Evolutionary conservation across 2,329 filamentous ascomycete genomes (phyloP).

Genomic region (Apiospora kogelbergensis): DNA sequence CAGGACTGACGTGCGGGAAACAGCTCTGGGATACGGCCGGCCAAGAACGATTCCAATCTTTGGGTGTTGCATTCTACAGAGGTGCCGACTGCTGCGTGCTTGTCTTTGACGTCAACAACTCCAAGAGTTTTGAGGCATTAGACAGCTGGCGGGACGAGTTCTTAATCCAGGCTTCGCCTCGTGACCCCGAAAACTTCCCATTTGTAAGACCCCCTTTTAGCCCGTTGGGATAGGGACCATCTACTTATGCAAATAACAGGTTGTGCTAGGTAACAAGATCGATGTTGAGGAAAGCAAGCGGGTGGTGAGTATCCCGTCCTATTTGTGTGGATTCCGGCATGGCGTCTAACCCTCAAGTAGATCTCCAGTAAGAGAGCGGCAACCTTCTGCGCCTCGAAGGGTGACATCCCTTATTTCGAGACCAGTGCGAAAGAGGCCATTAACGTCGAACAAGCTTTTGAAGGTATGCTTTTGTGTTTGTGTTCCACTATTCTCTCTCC

Average conservation of each 20-base stretch:
- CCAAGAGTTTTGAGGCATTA: slow-evolving; percentile 97
- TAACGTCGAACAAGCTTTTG: slow-evolving; percentile 85
- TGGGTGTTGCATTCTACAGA: slow-evolving; percentile 96
- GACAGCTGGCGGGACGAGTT: slow-evolving; percentile 99
- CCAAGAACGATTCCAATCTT: slow-evolving; percentile 94
- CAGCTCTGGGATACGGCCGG: slow-evolving; percentile 98
- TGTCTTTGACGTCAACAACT: slow-evolving; percentile 98
- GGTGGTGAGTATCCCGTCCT: slow-evolving; percentile 57
- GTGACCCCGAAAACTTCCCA: slow-evolving; percentile 95
- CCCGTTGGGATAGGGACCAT: not conserved
- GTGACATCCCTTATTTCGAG: slow-evolving; percentile 97
- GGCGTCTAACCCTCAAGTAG: slow-evolving; percentile 40
- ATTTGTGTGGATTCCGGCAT: not conserved
- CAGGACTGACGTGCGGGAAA: slow-evolving; percentile 17
- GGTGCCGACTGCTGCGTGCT: slow-evolving; percentile 97
- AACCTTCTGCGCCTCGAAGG: slow-evolving; percentile 97
- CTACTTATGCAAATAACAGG: slow-evolving; percentile 45
- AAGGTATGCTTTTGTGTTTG: slow-evolving; percentile 52
- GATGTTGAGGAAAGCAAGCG: slow-evolving; percentile 98
- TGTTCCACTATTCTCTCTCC: not conserved
- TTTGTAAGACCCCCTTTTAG: slow-evolving; percentile 64
- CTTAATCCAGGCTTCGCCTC: slow-evolving; percentile 91
- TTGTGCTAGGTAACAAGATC: slow-evolving; percentile 98
- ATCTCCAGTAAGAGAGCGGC: slow-evolving; percentile 95
- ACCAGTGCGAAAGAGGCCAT: slow-evolving; percentile 98